Evolutionary conservation across 257 asterid species (phyloP), one percentile per base, ranked within the genome.

Genomic region (Nemophila menziesii): DNA sequence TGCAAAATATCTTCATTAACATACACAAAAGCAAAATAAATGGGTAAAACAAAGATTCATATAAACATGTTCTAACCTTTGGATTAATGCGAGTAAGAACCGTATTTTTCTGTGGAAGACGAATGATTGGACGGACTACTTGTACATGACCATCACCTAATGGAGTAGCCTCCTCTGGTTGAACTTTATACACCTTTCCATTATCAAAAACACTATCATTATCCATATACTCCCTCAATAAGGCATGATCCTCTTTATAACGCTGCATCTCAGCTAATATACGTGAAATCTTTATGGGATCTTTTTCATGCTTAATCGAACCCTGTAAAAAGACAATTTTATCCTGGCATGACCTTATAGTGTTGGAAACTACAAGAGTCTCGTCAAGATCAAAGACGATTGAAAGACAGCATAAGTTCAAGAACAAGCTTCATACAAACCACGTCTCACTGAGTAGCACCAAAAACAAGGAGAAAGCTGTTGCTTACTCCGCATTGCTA

Each of bases 291-390:
- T 93, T 69, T 38, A 84, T 54, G 60, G 82, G 70, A 55, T 90
- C 98, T 11, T 45, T 63, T 64, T 90, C 98, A 48, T 87, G 82
- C 1, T 62, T 74, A 61, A 90, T 73, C 87, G 83, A 74, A 37
- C 63, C 72, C 61, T 66, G 58, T 62, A 90, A 68, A 49, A 64
- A 55, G 13, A 84, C 98, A 48, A 90, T 90, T 61, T 81, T 80
- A 70, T 90, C 98, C 63, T 90, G 96, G 69, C 84, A 85, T 0
- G 98, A 90, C 76, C 81, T 90, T 96, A 90, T 76, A 21, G 98
- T 90, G 70, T 90, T 90, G 64, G 98, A 96, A 63, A 90, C 98
- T 66, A 90, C 79, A 43, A 90, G 85, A 34, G 98, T 90, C 64
- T 90, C 98, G 22, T 90, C 98, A 23, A 90, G 93, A 72, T 90